A percentile compares a stretch with the other conserved stretches of the same genome.
Conservation (phyloP, 139 green algal species). For the Ettlia oleoabundans region DNA sequence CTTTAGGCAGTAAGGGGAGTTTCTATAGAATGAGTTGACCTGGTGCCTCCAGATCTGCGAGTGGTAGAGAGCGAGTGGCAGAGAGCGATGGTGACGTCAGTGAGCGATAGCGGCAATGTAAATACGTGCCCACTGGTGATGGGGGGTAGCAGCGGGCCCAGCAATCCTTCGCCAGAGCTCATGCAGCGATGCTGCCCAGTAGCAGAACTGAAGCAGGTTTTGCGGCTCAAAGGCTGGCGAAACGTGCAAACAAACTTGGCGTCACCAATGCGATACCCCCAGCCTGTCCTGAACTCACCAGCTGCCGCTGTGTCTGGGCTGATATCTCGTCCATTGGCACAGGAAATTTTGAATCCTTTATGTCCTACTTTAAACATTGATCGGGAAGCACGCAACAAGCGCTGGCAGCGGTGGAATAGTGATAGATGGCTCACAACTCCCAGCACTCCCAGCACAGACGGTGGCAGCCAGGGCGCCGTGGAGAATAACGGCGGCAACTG, state of each 20-base stretch:
- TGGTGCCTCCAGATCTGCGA: slow-evolving; percentile 30
- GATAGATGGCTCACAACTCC: not conserved
- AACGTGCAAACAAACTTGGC: not conserved
- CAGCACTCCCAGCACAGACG: too few species aligned
- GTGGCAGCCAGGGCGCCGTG: too few species aligned
- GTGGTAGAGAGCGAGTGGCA: not conserved
- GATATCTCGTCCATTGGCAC: not conserved
- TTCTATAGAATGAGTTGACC: not conserved
- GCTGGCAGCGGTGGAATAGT: too few species aligned
- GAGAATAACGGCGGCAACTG: not conserved
- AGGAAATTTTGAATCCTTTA: not conserved
- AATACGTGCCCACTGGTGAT: too few species aligned
- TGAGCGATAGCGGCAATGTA: too few species aligned
- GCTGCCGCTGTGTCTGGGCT: slow-evolving; percentile 13
- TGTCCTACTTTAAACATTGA: too few species aligned
- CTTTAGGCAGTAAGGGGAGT: slow-evolving; percentile 21
- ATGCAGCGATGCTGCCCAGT: too few species aligned
- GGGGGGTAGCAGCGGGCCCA: too few species aligned
- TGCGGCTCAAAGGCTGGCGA: not conserved
- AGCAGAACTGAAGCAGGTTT: too few species aligned
- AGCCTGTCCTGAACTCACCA: slow-evolving; percentile 3
- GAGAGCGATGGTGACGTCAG: not conserved
- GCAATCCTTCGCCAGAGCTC: too few species aligned
- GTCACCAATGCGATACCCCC: too few species aligned
- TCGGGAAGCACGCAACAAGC: too few species aligned